Conservation (phyloP, 169 alveolate genomes). For the Plasmodium fragile region DNA sequence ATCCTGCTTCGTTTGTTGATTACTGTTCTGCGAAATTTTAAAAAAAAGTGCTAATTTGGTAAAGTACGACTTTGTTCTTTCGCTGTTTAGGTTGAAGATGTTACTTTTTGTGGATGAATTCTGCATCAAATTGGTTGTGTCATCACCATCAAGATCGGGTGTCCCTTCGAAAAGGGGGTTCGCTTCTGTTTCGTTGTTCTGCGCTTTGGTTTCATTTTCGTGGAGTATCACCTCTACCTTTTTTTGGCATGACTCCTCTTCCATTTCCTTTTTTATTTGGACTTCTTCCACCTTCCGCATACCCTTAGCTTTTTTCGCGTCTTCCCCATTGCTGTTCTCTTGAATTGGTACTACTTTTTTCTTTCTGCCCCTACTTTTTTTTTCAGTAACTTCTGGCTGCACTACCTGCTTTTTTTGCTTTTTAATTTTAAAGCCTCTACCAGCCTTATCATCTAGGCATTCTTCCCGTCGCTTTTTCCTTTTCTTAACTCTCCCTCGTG, state of each 20-base stretch:
- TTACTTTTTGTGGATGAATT: conserved; percentile 1
- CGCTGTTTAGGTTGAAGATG: neutral
- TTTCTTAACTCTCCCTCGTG: neutral
- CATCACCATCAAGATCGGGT: neutral
- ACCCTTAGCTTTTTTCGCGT: neutral
- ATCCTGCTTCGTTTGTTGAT: neutral
- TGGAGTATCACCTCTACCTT: neutral
- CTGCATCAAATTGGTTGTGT: neutral
- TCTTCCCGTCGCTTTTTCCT: neutral
- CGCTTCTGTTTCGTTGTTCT: neutral
- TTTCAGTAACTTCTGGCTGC: neutral
- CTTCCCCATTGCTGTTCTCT: neutral
- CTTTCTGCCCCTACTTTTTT: neutral
- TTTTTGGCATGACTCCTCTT: neutral
- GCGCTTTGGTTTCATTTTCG: neutral
- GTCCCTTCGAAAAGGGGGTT: neutral
- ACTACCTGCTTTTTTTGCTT: neutral
- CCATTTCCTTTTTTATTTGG: neutral
- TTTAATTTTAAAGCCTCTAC: neutral
- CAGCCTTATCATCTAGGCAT: neutral
- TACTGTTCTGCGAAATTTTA: conserved; percentile 3
- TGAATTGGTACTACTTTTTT: neutral
- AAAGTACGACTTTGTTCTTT: conserved; percentile 23
- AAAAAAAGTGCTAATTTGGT: conserved; percentile 30
- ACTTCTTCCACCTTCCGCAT: neutral